These are phyloP conservation scores for Quercus suber DNA, from an alignment of 306 rosid genomes.

Conservation along the genomic window DNA sequence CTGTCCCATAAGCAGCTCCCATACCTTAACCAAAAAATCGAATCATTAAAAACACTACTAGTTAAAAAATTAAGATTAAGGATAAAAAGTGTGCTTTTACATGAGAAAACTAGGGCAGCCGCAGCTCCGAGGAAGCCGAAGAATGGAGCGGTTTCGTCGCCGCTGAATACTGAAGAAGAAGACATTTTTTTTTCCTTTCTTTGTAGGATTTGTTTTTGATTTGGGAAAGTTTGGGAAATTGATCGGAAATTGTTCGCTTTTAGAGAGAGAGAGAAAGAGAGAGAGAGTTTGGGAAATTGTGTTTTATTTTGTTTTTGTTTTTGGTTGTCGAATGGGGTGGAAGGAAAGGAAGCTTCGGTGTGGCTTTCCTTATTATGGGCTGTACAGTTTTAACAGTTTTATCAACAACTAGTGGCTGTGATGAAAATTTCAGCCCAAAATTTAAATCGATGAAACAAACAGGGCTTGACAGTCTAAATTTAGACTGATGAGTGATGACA, in stretches of 20 bases:
- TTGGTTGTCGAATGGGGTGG: no score
- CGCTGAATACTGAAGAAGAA: conserved; percentile 44
- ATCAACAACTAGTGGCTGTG: neutral
- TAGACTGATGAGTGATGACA: no score
- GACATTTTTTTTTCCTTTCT: conserved; percentile 19
- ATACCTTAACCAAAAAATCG: conserved; percentile 26
- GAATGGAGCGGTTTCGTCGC: conserved; percentile 74
- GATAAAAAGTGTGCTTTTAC: conserved; percentile 9
- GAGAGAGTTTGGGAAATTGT: no score
- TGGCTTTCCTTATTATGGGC: neutral
- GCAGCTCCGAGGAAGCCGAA: conserved; percentile 73
- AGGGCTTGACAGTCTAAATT: no score
- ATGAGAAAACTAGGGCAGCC: conserved; percentile 63
- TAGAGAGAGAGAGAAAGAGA: neutral
- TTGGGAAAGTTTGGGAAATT: conserved; percentile 10
- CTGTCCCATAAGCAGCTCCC: conserved; percentile 79
- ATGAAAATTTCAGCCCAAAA: no score
- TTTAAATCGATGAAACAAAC: no score
- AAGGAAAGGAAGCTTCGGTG: conserved; percentile 18
- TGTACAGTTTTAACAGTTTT: neutral
- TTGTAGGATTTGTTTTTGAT: neutral
- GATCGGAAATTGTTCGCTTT: neutral
- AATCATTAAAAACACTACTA: neutral
- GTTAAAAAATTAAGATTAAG: no score
- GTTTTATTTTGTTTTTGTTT: no score